Evolutionary conservation across 148 eudicot genomes (phyloP), one percentile per base, ranked within the genome.

Genomic region (Cornus florida): DNA sequence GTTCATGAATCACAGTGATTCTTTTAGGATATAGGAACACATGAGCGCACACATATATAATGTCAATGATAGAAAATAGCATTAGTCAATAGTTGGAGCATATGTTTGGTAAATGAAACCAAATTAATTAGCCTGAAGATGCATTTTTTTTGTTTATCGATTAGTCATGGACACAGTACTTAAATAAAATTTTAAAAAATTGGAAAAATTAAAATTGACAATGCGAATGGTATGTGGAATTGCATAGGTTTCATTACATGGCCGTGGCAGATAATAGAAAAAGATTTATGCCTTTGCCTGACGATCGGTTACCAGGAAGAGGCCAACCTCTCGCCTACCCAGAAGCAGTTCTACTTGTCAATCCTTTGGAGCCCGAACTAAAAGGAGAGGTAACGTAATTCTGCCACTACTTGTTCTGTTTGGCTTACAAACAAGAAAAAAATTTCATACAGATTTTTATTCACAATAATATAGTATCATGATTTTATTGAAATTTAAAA

Each of bases 211-310:
- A 46, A 64, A 69, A 28, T 62, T 53, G 59, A 53, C 19, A n/a
- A 65, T 77, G 38, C 35, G 48, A 43, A 43, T 43, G 41, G 20
- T 23, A 19, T 33, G 57, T 62, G 19, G 77, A 41, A 17, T 43
- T 73, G 67, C 43, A 67, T 43, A 94, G 97, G 93, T 94, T 94
- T 82, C 87, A 79, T 1, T 92, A 92, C 83, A 92, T 94, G 98
- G 98, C 85, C 0, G 79, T 94, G 79, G 87, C 89, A 24, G 98
- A 94, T 79, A 83, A 90, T 75, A 88, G 94, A 67, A 91, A 83
- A 60, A 85, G 98, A 74, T 78, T 78, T 71, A 94, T 94, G 98
- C 98, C 97, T 4, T 83, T 91, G 70, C 97, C 97, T 17, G 95
- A 92, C 73, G 98, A 94, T 50, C 83, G 98, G 24, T 81, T 79